phyloP scores from a whole-genome alignment of 331 rosid genomes.

The Rhamnella rubrinervis region DNA sequence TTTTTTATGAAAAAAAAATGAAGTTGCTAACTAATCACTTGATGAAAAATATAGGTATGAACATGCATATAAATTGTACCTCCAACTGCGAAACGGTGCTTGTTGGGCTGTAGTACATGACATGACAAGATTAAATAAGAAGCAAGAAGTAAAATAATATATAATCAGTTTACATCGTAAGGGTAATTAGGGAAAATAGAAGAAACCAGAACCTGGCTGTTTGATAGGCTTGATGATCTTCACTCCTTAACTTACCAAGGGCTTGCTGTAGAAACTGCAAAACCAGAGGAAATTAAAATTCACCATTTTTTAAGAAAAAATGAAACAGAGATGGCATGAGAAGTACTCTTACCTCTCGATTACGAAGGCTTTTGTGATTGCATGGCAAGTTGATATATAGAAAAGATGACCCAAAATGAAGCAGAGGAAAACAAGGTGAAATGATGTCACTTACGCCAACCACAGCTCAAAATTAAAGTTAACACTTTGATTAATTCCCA shows the following conservation, averaged over 20 bases:
- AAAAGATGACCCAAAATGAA: not conserved
- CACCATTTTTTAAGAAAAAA: constrained; percentile 4
- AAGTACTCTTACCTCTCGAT: constrained; percentile 45
- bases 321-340: not conserved
- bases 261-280: constrained; percentile 37
- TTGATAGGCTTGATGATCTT: constrained; percentile 32
- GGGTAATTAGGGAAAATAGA: too few relatives aligned
- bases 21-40: not conserved
- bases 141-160: too few relatives aligned
- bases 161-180: too few relatives aligned
- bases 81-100: constrained; percentile 31
- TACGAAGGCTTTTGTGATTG: constrained; percentile 35
- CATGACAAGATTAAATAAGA: too few relatives aligned
- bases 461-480: not conserved
- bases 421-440: not conserved
- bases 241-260: constrained; percentile 37
- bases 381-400: not conserved
- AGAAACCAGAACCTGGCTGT: constrained; percentile 24
- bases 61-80: constrained; percentile 28
- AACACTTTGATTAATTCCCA: too few relatives aligned
- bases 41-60: not conserved
- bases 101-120: constrained; percentile 30
- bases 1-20: not conserved
- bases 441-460: not conserved
- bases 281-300: not conserved